phyloP scores from a whole-genome alignment of 139 green algal genomes.

The Zygnema cylindricum region DNA sequence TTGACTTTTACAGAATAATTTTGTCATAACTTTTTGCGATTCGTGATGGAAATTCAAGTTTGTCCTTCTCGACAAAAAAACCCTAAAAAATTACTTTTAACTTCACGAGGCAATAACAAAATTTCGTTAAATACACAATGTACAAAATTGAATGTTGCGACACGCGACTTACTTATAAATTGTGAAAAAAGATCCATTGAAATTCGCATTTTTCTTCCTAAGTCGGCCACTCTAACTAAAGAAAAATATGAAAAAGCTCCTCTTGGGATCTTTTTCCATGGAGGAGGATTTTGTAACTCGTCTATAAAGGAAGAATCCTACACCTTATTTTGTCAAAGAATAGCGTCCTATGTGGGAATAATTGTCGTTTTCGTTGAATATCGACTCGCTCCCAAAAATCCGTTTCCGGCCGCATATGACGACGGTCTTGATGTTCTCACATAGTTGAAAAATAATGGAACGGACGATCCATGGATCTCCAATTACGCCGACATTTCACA shows the following conservation, averaged over 20 bases:
- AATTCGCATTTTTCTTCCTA: neutral
- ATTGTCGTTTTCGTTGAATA: slow-evolving; percentile 30
- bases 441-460: slow-evolving; percentile 13
- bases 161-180: neutral
- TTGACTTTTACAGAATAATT: too few relatives aligned
- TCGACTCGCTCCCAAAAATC: slow-evolving; percentile 26
- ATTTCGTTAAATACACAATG: too few relatives aligned
- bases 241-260: neutral
- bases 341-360: neutral
- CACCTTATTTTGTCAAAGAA: slow-evolving; percentile 20
- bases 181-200: neutral
- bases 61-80: too few relatives aligned
- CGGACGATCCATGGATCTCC: neutral
- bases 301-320: neutral
- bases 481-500: neutral
- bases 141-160: neutral
- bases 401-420: slow-evolving; percentile 33
- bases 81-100: too few relatives aligned
- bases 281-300: slow-evolving; percentile 19
- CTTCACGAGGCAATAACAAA: too few relatives aligned
- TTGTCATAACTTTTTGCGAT: too few relatives aligned
- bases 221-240: neutral
- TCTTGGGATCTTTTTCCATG: slow-evolving; percentile 35
- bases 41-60: too few relatives aligned
- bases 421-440: slow-evolving; percentile 21